phyloP scores from a whole-genome alignment of 495 filamentous ascomycete species.

The Parathielavia appendiculata region DNA sequence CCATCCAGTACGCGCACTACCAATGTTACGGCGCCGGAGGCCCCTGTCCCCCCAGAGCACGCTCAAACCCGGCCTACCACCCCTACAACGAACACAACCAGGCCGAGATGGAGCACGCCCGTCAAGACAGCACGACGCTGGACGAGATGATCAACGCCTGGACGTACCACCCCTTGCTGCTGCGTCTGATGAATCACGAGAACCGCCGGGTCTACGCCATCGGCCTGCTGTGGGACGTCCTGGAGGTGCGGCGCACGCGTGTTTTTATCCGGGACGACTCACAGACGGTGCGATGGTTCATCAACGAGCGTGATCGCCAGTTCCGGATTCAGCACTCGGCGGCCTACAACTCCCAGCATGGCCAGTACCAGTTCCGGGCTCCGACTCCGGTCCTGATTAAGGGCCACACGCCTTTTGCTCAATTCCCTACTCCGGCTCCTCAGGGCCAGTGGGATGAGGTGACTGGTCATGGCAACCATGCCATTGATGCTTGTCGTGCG shows the following conservation, averaged over 20 bases:
- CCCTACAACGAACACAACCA: slow-evolving; percentile 15
- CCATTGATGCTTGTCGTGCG: neutral
- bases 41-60: neutral
- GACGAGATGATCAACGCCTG: slow-evolving; percentile 14
- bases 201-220: neutral
- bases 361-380: neutral
- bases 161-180: neutral
- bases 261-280: neutral
- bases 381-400: too few species aligned
- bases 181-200: neutral
- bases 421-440: neutral
- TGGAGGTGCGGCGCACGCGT: slow-evolving; percentile 4
- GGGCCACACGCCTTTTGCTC: too few species aligned
- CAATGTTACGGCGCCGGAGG: neutral
- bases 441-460: too few species aligned
- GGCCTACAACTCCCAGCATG: neutral
- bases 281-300: slow-evolving; percentile 18
- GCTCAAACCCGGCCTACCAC: slow-evolving; percentile 15
- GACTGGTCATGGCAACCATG: neutral
- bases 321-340: neutral
- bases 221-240: slow-evolving; percentile 21
- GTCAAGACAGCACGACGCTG: slow-evolving; percentile 10
- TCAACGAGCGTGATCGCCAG: slow-evolving; percentile 2
- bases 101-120: slow-evolving; percentile 1
- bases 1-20: neutral